A percentile compares a stretch with the other conserved stretches of the same genome.
These are phyloP conservation scores for Polytolypa hystricis DNA, from an alignment of 2,329 filamentous ascomycete genomes.

Conservation along the genomic window DNA sequence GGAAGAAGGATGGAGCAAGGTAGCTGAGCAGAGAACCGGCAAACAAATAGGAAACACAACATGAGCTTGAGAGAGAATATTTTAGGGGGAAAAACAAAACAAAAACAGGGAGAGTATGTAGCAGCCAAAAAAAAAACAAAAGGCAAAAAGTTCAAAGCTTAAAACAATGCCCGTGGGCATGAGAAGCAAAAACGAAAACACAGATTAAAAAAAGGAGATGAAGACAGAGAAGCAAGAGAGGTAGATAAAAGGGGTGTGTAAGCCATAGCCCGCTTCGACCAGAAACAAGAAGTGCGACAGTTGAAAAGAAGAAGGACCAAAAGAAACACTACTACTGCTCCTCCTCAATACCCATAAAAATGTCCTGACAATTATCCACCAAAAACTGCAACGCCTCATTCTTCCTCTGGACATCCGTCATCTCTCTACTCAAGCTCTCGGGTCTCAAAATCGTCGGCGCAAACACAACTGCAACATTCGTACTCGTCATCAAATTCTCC, in stretches of 20 bases:
- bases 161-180: neutral
- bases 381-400: constrained; percentile 86
- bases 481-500: constrained; percentile 91
- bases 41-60: neutral
- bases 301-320: constrained; percentile 1
- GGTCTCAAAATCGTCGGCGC: constrained; percentile 96
- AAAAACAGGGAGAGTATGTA: constrained; percentile 2
- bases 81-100: neutral
- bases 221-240: neutral
- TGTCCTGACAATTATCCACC: constrained; percentile 74
- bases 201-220: neutral
- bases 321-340: constrained; percentile 6
- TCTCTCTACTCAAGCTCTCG: constrained; percentile 77
- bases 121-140: constrained; percentile 4
- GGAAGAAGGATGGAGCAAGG: no score
- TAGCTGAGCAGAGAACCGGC: no score
- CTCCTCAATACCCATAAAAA: constrained; percentile 49
- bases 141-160: neutral
- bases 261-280: neutral
- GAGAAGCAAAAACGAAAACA: neutral
- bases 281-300: constrained; percentile 4
- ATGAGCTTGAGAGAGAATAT: neutral
- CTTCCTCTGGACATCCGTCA: constrained; percentile 92
- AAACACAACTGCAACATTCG: constrained; percentile 94
- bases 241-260: neutral